phyloP scores from a whole-genome alignment of 306 rosid species.

The Cucurbita pepo region DNA sequence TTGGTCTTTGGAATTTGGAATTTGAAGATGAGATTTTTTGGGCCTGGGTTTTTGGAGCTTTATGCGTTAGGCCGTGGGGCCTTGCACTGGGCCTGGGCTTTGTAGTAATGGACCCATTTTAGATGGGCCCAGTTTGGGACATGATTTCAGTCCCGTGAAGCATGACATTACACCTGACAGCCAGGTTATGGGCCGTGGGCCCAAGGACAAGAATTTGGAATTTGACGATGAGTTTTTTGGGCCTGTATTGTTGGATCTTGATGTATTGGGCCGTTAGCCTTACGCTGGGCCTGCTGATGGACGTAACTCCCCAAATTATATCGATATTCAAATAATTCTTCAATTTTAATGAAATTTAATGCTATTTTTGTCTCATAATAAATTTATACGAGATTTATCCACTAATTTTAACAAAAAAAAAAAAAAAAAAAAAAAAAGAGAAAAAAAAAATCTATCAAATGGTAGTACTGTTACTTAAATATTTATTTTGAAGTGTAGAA shows the following conservation, averaged over 20 bases:
- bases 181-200: no score
- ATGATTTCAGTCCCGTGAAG: constrained; percentile 57
- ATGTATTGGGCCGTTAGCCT: neutral
- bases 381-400: neutral
- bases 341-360: no score
- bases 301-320: constrained; percentile 6
- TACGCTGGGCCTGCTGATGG: constrained; percentile 85
- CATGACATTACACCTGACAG: constrained; percentile 63
- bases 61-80: constrained; percentile 60
- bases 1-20: no score
- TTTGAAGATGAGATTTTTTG: constrained; percentile 60
- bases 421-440: neutral
- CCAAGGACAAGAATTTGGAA: no score
- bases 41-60: constrained; percentile 84
- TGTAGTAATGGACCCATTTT: constrained; percentile 52
- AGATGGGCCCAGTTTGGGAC: constrained; percentile 5
- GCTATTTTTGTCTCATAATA: neutral
- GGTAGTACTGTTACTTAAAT: no score
- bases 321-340: no score
- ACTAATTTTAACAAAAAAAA: neutral
- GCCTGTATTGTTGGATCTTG: no score
- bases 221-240: no score
- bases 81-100: no score
- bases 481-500: no score
- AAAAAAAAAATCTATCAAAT: no score